Evolutionary conservation across 164 flowering plant species (phyloP).

Genomic region (Magnolia kwangsiensis): DNA sequence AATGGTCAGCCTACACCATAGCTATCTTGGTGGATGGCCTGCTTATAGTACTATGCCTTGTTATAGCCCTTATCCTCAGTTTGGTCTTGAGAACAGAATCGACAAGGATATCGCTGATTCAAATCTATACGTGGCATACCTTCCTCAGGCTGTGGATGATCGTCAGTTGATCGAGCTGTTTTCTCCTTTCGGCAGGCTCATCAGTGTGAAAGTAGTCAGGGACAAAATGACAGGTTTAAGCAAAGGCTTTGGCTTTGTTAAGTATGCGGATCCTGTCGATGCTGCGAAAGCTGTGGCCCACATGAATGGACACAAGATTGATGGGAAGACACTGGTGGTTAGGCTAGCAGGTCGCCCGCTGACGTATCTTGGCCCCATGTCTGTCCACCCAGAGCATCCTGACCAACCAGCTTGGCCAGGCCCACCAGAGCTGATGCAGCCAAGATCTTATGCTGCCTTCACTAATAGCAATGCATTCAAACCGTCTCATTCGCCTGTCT

Average conservation of each 20-base stretch:
- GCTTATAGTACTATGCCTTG: conserved; percentile 4
- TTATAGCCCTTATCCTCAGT: conserved; percentile 10
- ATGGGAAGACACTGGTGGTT: conserved; percentile 37
- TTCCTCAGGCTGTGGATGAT: conserved; percentile 33
- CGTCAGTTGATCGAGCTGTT: conserved; percentile 28
- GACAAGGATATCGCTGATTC: conserved; percentile 19
- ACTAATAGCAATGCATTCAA: conserved; percentile 7
- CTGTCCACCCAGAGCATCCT: conserved; percentile 5
- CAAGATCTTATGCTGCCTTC: conserved; percentile 8
- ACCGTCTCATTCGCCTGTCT: conserved; percentile 7
- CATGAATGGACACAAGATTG: conserved; percentile 36
- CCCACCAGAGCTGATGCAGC: conserved; percentile 23
- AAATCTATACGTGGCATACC: conserved; percentile 33
- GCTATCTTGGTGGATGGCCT: conserved; percentile 6
- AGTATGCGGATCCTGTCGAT: conserved; percentile 21
- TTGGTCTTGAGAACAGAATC: conserved; percentile 12
- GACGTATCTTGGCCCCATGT: conserved; percentile 9
- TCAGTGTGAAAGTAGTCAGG: conserved; percentile 30
- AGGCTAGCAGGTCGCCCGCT: conserved; percentile 19
- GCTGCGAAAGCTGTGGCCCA: conserved; percentile 31
- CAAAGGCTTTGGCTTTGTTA: conserved; percentile 49
- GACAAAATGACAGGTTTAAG: conserved; percentile 32
- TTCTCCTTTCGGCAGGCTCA: conserved; percentile 38
- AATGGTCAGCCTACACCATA: neutral
- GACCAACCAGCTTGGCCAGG: conserved; percentile 14